Evolutionary conservation across 805 yeast genomes (phyloP).

Genomic region (Metschnikowia gruessii): DNA sequence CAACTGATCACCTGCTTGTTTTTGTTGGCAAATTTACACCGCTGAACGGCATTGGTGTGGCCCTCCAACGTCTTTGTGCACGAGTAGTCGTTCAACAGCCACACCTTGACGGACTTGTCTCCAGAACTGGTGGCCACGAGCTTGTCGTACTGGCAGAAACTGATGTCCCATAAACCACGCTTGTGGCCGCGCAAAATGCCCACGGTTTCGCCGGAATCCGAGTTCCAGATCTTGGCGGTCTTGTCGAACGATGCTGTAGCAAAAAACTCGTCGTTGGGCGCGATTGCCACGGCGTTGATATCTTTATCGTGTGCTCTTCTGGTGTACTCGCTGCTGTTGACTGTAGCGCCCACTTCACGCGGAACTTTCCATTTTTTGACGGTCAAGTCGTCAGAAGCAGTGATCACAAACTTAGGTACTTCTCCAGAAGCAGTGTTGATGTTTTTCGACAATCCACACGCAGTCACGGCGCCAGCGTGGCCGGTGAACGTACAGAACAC

Average conservation of each 20-base stretch:
- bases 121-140: constrained; percentile 82
- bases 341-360: constrained; percentile 29
- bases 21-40: constrained; percentile 65
- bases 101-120: constrained; percentile 83
- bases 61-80: constrained; percentile 88
- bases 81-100: constrained; percentile 78
- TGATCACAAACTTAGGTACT: constrained; percentile 67
- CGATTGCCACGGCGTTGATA: constrained; percentile 81
- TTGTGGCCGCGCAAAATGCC: constrained; percentile 88
- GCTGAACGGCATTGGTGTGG: constrained; percentile 87
- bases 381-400: constrained; percentile 83
- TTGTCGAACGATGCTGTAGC: constrained; percentile 96
- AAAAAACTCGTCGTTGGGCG: constrained; percentile 85
- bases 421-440: constrained; percentile 21
- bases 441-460: constrained; percentile 68
- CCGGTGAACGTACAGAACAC: constrained; percentile 71
- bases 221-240: constrained; percentile 85
- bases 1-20: constrained; percentile 69
- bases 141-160: constrained; percentile 78
- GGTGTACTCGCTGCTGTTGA: constrained; percentile 76
- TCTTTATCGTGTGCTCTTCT: constrained; percentile 97
- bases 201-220: constrained; percentile 78
- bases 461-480: constrained; percentile 83
- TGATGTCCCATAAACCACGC: constrained; percentile 92
- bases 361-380: constrained; percentile 84